phyloP scores from a whole-genome alignment of 306 rosid genomes.

The Sesbania bispinosa region DNA sequence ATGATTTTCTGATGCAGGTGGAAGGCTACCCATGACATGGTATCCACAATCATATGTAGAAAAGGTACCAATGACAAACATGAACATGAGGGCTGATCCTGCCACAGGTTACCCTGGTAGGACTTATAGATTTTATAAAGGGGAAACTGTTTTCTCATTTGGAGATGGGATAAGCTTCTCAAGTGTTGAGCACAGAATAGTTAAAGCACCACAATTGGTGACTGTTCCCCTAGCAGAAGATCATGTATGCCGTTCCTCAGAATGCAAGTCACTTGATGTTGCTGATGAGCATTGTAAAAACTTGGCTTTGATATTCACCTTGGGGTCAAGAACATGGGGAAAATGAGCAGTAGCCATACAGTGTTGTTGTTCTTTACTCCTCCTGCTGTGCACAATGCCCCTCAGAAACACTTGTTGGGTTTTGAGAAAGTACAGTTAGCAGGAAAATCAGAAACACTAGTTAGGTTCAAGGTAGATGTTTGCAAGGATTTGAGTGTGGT shows the following conservation, averaged over 20 bases:
- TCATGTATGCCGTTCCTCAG: constrained; percentile 60
- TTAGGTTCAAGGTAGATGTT: constrained; percentile 71
- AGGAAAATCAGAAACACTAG: constrained; percentile 45
- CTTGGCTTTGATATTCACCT: constrained; percentile 61
- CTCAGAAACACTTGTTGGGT: constrained; percentile 74
- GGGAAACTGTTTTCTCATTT: constrained; percentile 74
- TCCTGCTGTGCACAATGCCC: constrained; percentile 70
- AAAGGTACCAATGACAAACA: constrained; percentile 87
- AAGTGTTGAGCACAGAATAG: constrained; percentile 49
- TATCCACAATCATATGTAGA: constrained; percentile 88
- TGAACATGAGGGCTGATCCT: constrained; percentile 94
- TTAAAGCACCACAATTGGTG: constrained; percentile 58
- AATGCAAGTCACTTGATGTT: constrained; percentile 70
- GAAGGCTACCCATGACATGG: constrained; percentile 97
- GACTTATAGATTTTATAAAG: constrained; percentile 79
- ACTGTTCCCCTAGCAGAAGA: constrained; percentile 59
- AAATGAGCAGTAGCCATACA: constrained; percentile 58
- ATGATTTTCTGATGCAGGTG: constrained; percentile 53
- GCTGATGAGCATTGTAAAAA: constrained; percentile 55
- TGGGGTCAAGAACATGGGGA: constrained; percentile 66
- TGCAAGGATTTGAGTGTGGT: constrained; percentile 87
- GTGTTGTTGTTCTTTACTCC: constrained; percentile 69
- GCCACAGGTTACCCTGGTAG: constrained; percentile 81
- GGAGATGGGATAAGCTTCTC: constrained; percentile 87
- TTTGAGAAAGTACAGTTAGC: constrained; percentile 67